Evolutionary conservation across 306 rosid genomes (phyloP).

Genomic region (Malus fusca): DNA sequence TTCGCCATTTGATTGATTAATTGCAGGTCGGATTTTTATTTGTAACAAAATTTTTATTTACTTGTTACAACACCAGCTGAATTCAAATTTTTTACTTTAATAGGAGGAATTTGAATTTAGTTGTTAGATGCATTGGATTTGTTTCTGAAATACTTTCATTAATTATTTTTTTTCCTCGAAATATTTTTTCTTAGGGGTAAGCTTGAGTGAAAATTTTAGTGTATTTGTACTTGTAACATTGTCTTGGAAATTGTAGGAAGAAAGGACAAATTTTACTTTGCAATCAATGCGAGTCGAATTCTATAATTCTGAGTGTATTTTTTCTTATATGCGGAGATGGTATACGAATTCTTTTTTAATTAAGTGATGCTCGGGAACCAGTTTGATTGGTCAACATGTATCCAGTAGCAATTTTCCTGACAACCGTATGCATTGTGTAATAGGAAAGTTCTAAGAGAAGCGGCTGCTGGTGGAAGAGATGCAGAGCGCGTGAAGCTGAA

Average conservation of each 20-base stretch:
- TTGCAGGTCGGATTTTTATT: neutral
- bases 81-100: neutral
- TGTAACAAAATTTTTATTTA: neutral
- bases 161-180: neutral
- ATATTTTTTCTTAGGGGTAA: neutral
- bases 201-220: neutral
- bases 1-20: neutral
- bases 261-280: neutral
- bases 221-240: neutral
- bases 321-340: neutral
- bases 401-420: neutral
- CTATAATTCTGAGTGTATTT: neutral
- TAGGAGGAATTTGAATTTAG: neutral
- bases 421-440: slow-evolving; percentile 1
- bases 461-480: slow-evolving; percentile 79
- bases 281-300: neutral
- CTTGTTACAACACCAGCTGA: neutral
- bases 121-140: neutral
- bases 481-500: slow-evolving; percentile 81
- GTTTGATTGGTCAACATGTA: neutral
- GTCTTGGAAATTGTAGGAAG: neutral
- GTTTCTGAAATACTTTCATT: neutral
- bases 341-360: neutral
- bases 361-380: neutral
- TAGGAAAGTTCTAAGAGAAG: slow-evolving; percentile 86